These are phyloP conservation scores for Cicer cuneatum DNA, from an alignment of 306 rosid genomes.

Conservation along the genomic window DNA sequence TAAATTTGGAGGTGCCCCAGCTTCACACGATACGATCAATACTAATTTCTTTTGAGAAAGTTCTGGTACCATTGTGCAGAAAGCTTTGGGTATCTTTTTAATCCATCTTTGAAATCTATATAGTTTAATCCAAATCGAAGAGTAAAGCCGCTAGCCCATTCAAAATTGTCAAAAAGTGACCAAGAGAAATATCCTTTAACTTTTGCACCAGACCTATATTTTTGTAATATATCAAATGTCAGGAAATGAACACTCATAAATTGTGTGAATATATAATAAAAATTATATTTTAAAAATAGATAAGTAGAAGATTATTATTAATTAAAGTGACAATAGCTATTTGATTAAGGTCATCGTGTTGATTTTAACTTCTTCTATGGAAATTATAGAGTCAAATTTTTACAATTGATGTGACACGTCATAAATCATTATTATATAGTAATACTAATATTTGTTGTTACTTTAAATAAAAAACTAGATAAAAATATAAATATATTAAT, in stretches of 20 bases:
- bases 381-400: too few species aligned
- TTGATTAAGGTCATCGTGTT: too few species aligned
- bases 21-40: neutral
- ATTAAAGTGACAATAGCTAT: too few species aligned
- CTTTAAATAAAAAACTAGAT: too few species aligned
- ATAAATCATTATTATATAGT: too few species aligned
- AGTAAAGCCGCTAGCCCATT: slow-evolving; percentile 55
- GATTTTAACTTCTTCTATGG: too few species aligned
- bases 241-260: neutral
- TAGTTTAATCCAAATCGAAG: slow-evolving; percentile 56
- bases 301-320: too few species aligned
- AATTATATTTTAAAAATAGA: too few species aligned
- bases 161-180: slow-evolving; percentile 58
- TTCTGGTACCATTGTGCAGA: slow-evolving; percentile 43
- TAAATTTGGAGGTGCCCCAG: neutral
- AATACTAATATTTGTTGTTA: too few species aligned
- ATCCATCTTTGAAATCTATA: slow-evolving; percentile 45
- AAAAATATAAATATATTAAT: too few species aligned
- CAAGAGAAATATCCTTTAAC: slow-evolving; percentile 65
- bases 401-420: too few species aligned
- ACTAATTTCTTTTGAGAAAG: slow-evolving; percentile 43
- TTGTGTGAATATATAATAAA: neutral
- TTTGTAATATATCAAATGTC: neutral
- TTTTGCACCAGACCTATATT: slow-evolving; percentile 49
- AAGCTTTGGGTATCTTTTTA: slow-evolving; percentile 42